A percentile compares a stretch with the other conserved stretches of the same genome.
Conservation (phyloP, 768 basidiomycete genomes). For the Jaapia argillacea region DNA sequence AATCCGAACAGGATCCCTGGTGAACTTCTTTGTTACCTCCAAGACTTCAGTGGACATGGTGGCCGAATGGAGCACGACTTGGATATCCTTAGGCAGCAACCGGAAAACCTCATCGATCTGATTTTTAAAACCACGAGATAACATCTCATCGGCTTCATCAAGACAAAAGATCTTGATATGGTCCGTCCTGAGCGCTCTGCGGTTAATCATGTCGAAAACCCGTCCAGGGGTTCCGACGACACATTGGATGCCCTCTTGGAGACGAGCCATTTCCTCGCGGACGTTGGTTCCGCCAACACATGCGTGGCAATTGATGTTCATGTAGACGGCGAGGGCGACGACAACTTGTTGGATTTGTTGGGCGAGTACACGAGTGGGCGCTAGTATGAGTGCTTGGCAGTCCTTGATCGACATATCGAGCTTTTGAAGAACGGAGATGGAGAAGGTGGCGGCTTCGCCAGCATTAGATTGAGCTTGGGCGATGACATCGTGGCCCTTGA, state of each 20-base stretch:
- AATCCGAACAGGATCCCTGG: constrained; percentile 94
- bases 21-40: constrained; percentile 99
- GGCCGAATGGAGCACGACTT: constrained; percentile 93
- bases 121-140: constrained; percentile 98
- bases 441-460: constrained; percentile 99
- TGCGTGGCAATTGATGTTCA: constrained; percentile 93
- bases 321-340: constrained; percentile 87
- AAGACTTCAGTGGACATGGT: constrained; percentile 97
- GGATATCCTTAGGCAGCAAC: constrained; percentile 90
- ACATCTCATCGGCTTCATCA: constrained; percentile 98
- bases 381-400: constrained; percentile 96
- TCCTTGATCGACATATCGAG: constrained; percentile 82
- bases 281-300: constrained; percentile 98
- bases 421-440: constrained; percentile 94
- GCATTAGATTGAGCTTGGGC: constrained; percentile 99
- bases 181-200: constrained; percentile 80
- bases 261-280: constrained; percentile 95
- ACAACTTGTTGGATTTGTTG: constrained; percentile 98
- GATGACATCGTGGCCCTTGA: constrained; percentile 97
- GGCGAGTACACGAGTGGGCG: constrained; percentile 94
- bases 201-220: constrained; percentile 97
- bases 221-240: constrained; percentile 96
- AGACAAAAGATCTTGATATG: constrained; percentile 92
- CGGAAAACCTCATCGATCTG: constrained; percentile 99
- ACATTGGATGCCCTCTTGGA: constrained; percentile 84